Conservation (phyloP, 1,139 yeast species). For the Suhomyces kunorum region DNA sequence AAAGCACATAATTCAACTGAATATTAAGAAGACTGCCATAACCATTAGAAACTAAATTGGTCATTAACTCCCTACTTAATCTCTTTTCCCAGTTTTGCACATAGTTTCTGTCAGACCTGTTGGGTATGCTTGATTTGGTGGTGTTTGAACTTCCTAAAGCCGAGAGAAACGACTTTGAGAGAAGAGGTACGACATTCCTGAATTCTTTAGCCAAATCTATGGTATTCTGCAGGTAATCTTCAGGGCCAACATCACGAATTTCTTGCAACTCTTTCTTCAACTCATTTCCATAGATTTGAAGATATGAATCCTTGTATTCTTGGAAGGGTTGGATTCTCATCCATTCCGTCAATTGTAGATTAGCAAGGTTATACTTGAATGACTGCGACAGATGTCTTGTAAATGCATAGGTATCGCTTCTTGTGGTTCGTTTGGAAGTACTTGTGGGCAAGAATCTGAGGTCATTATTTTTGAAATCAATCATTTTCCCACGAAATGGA, state of each 20-base stretch:
- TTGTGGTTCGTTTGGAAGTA: background rate
- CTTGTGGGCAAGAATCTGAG: constrained; percentile 30
- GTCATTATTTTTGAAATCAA: constrained; percentile 42
- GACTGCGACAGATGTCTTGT: constrained; percentile 13
- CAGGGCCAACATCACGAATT: constrained; percentile 9
- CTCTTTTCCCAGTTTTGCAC: constrained; percentile 28
- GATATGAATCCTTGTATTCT: constrained; percentile 31
- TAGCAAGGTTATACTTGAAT: constrained; percentile 19
- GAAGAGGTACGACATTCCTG: constrained; percentile 4
- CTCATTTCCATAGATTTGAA: constrained; percentile 11
- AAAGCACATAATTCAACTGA: constrained; percentile 40
- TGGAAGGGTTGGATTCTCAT: constrained; percentile 39
- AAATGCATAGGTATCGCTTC: constrained; percentile 14
- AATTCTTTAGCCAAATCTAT: constrained; percentile 13
- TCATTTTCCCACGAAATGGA: constrained; percentile 27
- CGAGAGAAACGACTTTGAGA: constrained; percentile 8
- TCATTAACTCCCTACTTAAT: constrained; percentile 26
- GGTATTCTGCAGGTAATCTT: constrained; percentile 10
- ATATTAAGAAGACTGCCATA: constrained; percentile 33
- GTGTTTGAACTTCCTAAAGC: background rate
- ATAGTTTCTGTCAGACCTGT: constrained; percentile 7
- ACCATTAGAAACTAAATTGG: constrained; percentile 29
- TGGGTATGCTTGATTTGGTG: background rate
- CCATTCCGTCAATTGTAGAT: constrained; percentile 44
- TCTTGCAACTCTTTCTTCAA: constrained; percentile 15